Evolutionary conservation across 305 asterid genomes (phyloP).

Genomic region (Fraxinus nigra): DNA sequence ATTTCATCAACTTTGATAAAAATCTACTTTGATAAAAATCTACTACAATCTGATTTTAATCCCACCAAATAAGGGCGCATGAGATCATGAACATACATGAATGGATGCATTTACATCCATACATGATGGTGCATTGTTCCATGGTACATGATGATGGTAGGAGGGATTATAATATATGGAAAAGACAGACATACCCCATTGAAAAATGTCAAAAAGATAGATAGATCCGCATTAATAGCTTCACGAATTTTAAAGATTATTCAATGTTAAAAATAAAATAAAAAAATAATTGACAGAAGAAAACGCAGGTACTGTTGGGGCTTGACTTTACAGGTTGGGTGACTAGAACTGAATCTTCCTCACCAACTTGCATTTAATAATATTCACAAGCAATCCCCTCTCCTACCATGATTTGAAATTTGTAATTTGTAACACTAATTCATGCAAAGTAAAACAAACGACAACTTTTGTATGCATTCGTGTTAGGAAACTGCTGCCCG

Average conservation of each 20-base stretch:
- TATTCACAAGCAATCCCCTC: slow-evolving; percentile 40
- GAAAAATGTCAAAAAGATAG: slow-evolving; percentile 37
- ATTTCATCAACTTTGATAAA: no score
- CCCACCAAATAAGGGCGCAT: not conserved
- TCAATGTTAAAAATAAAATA: not conserved
- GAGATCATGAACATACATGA: not conserved
- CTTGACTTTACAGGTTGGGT: slow-evolving; percentile 74
- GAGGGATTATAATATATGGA: not conserved
- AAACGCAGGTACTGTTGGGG: slow-evolving; percentile 53
- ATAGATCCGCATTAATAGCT: slow-evolving; percentile 64
- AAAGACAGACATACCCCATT: slow-evolving; percentile 42
- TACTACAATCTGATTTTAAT: no score
- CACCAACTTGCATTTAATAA: slow-evolving; percentile 33
- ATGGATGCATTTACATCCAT: not conserved
- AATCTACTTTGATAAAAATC: no score
- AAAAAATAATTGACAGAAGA: slow-evolving; percentile 29
- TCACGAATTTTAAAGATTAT: slow-evolving; percentile 38
- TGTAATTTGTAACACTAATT: not conserved
- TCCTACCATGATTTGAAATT: not conserved
- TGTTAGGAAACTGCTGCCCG: no score
- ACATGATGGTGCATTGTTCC: not conserved
- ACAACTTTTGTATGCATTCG: not conserved
- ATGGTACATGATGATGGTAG: not conserved
- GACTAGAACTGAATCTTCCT: slow-evolving; percentile 50
- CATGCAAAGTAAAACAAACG: slow-evolving; percentile 9